Evolutionary conservation across 768 basidiomycete species (phyloP), one percentile per base, ranked within the genome.

Genomic region (Boletus subparvulus): DNA sequence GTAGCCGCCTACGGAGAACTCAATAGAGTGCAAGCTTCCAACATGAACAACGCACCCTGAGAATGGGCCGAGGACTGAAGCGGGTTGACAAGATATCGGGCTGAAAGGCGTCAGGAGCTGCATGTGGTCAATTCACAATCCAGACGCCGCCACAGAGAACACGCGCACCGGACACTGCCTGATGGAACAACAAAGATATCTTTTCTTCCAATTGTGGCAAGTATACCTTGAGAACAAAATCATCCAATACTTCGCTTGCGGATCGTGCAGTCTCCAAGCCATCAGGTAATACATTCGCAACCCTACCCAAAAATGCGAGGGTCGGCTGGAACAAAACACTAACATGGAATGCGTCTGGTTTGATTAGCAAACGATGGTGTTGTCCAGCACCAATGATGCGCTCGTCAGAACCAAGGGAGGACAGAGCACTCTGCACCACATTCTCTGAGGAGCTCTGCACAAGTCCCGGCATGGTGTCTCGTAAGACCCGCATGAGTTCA

Each of bases 191-290:
- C 49, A 82, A 78, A 1, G 90, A 87, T 47, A 96, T 92, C 69
- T 93, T 94, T 69, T 98, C 95, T 69, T 98, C 95, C 56, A 99
- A 72, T 70, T 97, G 95, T 0, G 96, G 96, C 45, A 98, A 74
- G 75, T 96, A 98, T 1, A 93, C 89, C 54, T 87, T 90, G 42
- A 94, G 75, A 13, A 99, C 93, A 67, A 99, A 98, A 48, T 97
- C 92, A 58, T 98, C 93, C 56, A 98, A 70, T 12, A 95, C 83
- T 19, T 82, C 77, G 43, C 84, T 87, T 28, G 90, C 86, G 3
- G 85, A 80, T 49, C 81, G 78, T 21, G 83, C 80, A 32, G 81
- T 79, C 59, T 91, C 89, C 32, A 82, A 63, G 4, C 87, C 91
- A 46, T 83, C 80, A 2, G 94, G 93, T 30, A 97, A 75, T 28